Conservation (phyloP, 1,284 basidiomycete species). For the Cryptococcus sp. region DNA sequence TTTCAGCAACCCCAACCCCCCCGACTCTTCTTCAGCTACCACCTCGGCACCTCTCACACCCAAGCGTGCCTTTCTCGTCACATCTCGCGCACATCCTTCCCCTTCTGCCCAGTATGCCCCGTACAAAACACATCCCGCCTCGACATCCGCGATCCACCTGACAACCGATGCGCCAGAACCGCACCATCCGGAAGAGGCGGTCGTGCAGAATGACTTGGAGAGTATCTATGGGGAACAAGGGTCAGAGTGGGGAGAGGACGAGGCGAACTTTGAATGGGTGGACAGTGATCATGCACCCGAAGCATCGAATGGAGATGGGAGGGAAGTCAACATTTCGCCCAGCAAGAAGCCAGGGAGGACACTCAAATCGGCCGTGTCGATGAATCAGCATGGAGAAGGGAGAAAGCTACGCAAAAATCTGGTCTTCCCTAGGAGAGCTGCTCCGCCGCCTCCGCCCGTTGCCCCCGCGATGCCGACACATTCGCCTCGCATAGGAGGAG, state of each 20-base stretch:
- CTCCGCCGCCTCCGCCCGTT: slow-evolving; percentile 15
- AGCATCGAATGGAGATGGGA: slow-evolving; percentile 25
- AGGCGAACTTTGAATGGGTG: slow-evolving; percentile 40
- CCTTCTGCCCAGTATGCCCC: neutral
- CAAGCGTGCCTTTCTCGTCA: slow-evolving; percentile 18
- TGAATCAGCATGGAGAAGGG: neutral
- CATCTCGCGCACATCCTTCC: slow-evolving; percentile 7
- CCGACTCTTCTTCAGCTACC: too few species aligned
- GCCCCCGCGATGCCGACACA: too few species aligned
- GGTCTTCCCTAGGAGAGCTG: slow-evolving; percentile 11
- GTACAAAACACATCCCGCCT: neutral
- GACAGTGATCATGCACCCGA: slow-evolving; percentile 27
- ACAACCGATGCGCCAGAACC: neutral
- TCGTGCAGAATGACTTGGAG: slow-evolving; percentile 10
- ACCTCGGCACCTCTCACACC: slow-evolving; percentile 12
- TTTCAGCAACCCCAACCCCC: slow-evolving; percentile 11
- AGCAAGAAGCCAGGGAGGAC: slow-evolving; percentile 2
- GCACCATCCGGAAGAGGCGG: neutral
- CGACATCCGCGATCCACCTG: neutral
- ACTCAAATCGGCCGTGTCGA: slow-evolving; percentile 6
- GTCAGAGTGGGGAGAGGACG: slow-evolving; percentile 44
- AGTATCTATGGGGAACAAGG: slow-evolving; percentile 43
- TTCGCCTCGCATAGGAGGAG: too few species aligned
- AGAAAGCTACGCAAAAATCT: slow-evolving; percentile 14
- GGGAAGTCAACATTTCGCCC: neutral